Conservation (phyloP, 1,139 yeast species). For the Yamadazyma conglobata region DNA sequence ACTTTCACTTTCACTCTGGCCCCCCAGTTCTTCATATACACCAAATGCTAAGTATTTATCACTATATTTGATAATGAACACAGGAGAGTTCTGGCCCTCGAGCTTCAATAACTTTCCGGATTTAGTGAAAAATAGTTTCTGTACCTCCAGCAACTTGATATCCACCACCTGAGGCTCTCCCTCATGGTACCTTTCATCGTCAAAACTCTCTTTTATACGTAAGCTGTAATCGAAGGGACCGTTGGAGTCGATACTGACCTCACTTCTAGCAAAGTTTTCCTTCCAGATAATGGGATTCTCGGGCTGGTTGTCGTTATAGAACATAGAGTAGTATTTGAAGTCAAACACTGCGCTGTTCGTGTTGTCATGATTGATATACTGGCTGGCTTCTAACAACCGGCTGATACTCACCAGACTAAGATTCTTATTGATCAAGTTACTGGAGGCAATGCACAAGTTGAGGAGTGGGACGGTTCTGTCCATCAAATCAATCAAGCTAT, state of each 20-base stretch:
- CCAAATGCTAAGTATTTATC: slow-evolving; percentile 53
- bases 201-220: slow-evolving; percentile 53
- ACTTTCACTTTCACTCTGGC: slow-evolving; percentile 22
- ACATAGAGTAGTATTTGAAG: slow-evolving; percentile 60
- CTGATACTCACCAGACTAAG: slow-evolving; percentile 47
- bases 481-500: slow-evolving; percentile 46
- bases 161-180: slow-evolving; percentile 37
- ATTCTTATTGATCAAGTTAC: slow-evolving; percentile 57
- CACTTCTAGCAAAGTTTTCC: slow-evolving; percentile 63
- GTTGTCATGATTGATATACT: slow-evolving; percentile 26
- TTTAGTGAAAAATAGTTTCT: slow-evolving; percentile 65
- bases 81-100: slow-evolving; percentile 66
- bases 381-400: slow-evolving; percentile 53
- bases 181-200: slow-evolving; percentile 76
- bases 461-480: slow-evolving; percentile 72
- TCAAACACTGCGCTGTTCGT: slow-evolving; percentile 55
- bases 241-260: slow-evolving; percentile 37
- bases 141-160: slow-evolving; percentile 42
- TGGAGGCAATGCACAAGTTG: slow-evolving; percentile 63
- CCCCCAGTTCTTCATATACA: slow-evolving; percentile 33
- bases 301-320: slow-evolving; percentile 47
- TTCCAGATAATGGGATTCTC: slow-evolving; percentile 61
- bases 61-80: slow-evolving; percentile 53
- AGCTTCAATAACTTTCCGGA: slow-evolving; percentile 66
- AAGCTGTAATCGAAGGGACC: slow-evolving; percentile 35